Base-by-base conservation (phyloP, 176 grass and related monocot genomes). In the Tillandsia leiboldiana region DNA sequence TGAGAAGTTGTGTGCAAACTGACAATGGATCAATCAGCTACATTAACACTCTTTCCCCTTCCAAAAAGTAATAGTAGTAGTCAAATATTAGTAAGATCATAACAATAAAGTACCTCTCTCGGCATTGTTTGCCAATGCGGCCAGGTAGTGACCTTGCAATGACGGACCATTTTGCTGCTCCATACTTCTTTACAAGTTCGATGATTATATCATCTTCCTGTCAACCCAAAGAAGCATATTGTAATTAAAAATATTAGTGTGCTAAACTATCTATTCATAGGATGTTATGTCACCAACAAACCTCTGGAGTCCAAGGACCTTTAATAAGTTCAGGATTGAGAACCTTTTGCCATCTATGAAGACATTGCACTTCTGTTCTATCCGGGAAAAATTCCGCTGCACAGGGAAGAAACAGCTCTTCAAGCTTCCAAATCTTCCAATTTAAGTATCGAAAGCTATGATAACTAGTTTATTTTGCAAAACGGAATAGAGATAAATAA, bases 321-420 rank as follows among this genome's bases (percentile, higher is more conserved):
- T 99, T 99, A 68, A 93, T 90, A 79, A 93, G 89, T 75, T 99
- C 90, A 50, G 94, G 94, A 67, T 99, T 99, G 74, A 93, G 90
- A 82, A 93, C 94, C 72, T 99, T 99, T 78, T 99, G 90, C 94
- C 94, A 99, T 12, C 90, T 76, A 87, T 99, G 94, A 56, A 99
- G 88, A 72, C 94, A 99, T 77, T 99, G 94, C 67, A 99, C 94
- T 73, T 99, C 87, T 73, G 94, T 99, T 68, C 89, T 99, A 74
- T 93, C 84, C 28, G 80, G 87, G 71, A 93, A 99, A 64, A 58
- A 83, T 80, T 87, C 86, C 79, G 89, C 94, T 99, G 87, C 66
- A 84, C 18, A 79, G 61, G 69, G 11, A 77, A 71, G 47, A 80
- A 9, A 63, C 27, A 42, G 3, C 3, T 42, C 33, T 42, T 42